Evolutionary conservation across 768 basidiomycete species (phyloP).

Genomic region (Pulveroboletus sp.): DNA sequence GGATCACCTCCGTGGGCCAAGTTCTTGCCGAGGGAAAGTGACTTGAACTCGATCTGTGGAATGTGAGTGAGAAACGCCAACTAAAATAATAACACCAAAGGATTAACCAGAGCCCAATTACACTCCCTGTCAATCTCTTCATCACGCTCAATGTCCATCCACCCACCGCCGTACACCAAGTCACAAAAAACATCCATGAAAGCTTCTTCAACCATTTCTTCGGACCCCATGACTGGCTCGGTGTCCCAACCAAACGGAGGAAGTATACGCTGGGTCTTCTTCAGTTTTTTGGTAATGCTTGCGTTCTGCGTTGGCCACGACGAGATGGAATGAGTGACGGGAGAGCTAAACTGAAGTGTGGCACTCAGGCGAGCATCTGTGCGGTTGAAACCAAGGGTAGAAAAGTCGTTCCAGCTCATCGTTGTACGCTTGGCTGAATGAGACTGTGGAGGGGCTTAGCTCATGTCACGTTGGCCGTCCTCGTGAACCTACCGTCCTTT

Average conservation of each 20-base stretch:
- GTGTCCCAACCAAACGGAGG: conserved; percentile 94
- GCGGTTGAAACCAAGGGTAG: conserved; percentile 74
- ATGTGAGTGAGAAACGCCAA: not conserved
- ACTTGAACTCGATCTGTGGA: conserved; percentile 83
- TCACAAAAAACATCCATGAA: conserved; percentile 88
- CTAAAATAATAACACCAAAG: conserved; percentile 3
- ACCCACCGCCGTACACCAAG: conserved; percentile 75
- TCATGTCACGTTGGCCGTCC: not conserved
- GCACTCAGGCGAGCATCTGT: conserved; percentile 69
- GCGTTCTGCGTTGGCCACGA: conserved; percentile 72
- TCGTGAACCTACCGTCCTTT: conserved; percentile 47
- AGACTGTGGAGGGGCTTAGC: conserved; percentile 39
- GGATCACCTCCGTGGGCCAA: conserved; percentile 46
- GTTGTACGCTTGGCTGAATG: conserved; percentile 73
- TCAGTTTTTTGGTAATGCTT: conserved; percentile 71
- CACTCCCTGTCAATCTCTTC: conserved; percentile 79
- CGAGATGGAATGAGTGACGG: conserved; percentile 53
- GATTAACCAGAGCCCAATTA: conserved; percentile 84
- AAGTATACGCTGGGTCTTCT: conserved; percentile 67
- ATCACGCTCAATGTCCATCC: conserved; percentile 71
- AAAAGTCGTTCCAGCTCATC: conserved; percentile 89
- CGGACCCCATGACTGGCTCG: conserved; percentile 68
- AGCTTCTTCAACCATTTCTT: conserved; percentile 84
- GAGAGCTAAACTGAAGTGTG: conserved; percentile 73
- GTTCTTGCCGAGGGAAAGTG: conserved; percentile 44